Conservation (phyloP, 495 filamentous ascomycete species). For the Aspergillus nidulans region DNA sequence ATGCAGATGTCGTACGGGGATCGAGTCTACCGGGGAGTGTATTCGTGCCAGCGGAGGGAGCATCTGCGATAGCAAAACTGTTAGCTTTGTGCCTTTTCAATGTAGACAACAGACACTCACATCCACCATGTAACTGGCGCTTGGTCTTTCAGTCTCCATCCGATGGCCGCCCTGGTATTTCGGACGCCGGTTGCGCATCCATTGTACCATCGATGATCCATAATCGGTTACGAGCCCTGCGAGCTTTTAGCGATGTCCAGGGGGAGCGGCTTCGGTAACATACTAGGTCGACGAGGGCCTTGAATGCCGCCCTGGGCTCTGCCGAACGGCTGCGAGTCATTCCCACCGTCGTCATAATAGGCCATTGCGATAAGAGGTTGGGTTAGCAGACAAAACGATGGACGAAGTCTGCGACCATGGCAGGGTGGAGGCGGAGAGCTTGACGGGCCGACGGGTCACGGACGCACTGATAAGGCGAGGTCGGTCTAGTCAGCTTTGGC, state of each 20-base stretch:
- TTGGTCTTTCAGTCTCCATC: conserved; percentile 78
- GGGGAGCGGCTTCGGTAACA: conserved; percentile 12
- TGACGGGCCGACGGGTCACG: not conserved
- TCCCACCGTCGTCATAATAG: conserved; percentile 40
- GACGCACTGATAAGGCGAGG: not conserved
- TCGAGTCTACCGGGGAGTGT: conserved; percentile 69
- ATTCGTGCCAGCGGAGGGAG: conserved; percentile 74
- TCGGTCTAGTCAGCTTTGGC: not conserved
- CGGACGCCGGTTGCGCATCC: conserved; percentile 82
- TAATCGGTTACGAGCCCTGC: conserved; percentile 83
- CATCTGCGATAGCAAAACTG: conserved; percentile 51
- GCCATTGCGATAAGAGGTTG: conserved; percentile 28
- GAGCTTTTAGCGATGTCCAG: conserved; percentile 1
- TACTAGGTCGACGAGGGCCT: conserved; percentile 43
- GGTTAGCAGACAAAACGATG: conserved; percentile 5
- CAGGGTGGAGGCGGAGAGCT: conserved; percentile 1
- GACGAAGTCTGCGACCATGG: conserved; percentile 13
- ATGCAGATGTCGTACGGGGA: conserved; percentile 87
- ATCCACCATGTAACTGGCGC: conserved; percentile 82
- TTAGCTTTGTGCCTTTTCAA: not conserved
- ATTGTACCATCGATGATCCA: conserved; percentile 85
- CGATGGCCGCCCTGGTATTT: conserved; percentile 62
- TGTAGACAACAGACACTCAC: conserved; percentile 45
- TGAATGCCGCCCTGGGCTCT: conserved; percentile 32
- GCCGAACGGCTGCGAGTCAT: conserved; percentile 30